A percentile compares a stretch with the other conserved stretches of the same genome.
Conservation (phyloP, 768 basidiomycete species). For the Naganishia kalamii region DNA sequence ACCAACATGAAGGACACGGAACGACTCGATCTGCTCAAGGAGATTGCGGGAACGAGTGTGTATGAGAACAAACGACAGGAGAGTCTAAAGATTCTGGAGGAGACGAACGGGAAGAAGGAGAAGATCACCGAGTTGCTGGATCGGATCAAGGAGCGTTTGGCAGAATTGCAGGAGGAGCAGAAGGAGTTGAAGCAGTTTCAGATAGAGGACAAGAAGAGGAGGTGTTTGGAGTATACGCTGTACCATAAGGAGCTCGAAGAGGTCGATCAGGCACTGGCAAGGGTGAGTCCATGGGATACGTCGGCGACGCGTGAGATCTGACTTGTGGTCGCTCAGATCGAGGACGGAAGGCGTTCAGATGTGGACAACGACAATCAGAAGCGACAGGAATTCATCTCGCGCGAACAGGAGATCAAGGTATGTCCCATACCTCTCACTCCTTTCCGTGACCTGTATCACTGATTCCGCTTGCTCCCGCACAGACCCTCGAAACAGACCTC, state of each 20-base stretch:
- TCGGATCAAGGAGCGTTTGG: conserved; percentile 81
- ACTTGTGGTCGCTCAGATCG: conserved; percentile 41
- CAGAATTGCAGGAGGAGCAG: conserved; percentile 94
- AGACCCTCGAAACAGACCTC: conserved; percentile 70
- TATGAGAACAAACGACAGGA: conserved; percentile 91
- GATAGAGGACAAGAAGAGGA: conserved; percentile 78
- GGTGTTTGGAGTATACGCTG: conserved; percentile 89
- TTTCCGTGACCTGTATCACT: neutral
- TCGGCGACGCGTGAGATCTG: neutral
- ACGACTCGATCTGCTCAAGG: conserved; percentile 86
- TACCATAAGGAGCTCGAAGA: conserved; percentile 87
- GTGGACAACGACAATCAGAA: conserved; percentile 76
- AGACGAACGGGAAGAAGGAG: conserved; percentile 74
- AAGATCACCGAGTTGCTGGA: conserved; percentile 86
- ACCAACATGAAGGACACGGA: conserved; percentile 97
- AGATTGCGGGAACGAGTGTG: conserved; percentile 95
- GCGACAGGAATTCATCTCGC: conserved; percentile 69
- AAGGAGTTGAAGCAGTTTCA: conserved; percentile 96
- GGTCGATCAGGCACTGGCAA: conserved; percentile 73
- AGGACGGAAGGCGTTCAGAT: conserved; percentile 66
- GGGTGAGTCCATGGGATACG: conserved; percentile 52
- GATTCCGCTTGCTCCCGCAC: neutral
- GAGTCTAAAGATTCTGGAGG: conserved; percentile 91
- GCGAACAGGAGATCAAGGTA: conserved; percentile 81
- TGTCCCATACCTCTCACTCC: conserved; percentile 28